Evolutionary conservation across 75 land plant genomes (phyloP), one percentile per base, ranked within the genome.

Genomic region (Adiantum capillusveneris): DNA sequence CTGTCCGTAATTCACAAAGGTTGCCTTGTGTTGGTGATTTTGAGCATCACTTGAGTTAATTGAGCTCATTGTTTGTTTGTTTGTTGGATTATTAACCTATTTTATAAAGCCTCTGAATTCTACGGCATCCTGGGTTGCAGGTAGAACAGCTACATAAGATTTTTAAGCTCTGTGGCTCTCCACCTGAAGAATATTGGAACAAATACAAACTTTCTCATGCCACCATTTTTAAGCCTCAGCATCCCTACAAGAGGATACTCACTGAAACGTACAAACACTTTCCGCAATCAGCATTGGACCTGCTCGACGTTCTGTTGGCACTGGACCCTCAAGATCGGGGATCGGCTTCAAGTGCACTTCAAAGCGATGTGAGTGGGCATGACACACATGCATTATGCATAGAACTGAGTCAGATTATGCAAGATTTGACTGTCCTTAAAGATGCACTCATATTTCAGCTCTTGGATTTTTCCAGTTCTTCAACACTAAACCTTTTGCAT

Each of bases 401-500:
- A 17, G 26, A 22, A 27, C 63, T 9, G 37, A 25, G 1, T 16
- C 57, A 26, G 26, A 11, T 26, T 7, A 54, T 21, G 28, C 7
- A 2, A 11, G 9, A 54, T 26, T 54, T 54, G 11, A 26, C 2
- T 54, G 17, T 16, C 3, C 31, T 24, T 54, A 24, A 29, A 24
- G 2, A 27, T 25, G 7, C 1, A 25, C 16, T 27, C 13, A 14
- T 5, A 24, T 5, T 16, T 54, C 16, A 9, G 18, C 16, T 7
- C 25, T 6, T 16, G 17, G 5, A 25, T 54, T 16, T 54, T 27
- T 11, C 9, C 77, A 84, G 86, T 84, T 76, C 57, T 84, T 84
- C 64, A 60, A 1, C 0, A 70, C 83, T 25, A 67, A 73, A 56
- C 86, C 86, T 36, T 73, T 66, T 74, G 79, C 86, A 20, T 79